Evolutionary conservation across 331 rosid genomes (phyloP), one percentile per base, ranked within the genome.

Genomic region (Dryas integrifolia): DNA sequence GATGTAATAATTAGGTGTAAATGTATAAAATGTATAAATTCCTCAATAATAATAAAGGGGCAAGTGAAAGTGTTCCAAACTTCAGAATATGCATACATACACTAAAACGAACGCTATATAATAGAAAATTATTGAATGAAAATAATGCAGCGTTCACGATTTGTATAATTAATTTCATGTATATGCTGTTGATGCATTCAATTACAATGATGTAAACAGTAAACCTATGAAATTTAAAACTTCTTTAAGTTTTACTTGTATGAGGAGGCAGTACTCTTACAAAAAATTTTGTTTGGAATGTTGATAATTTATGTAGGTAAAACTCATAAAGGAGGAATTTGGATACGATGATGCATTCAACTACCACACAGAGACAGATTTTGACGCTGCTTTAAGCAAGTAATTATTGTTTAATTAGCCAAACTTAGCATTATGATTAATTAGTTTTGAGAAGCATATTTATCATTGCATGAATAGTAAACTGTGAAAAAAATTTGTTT

Each of bases 261-360:
- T 49, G 5, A 49, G 16, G 16, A 49, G 14, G 53, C 53, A 49
- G 35, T 30, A 30, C 14, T 49, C 5, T 13, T 13, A 11, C n/a
- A 49, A 49, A 49, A 49, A n/a, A 6, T 50, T 50, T 50, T 13
- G 55, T 50, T 50, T 50, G n/a, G 35, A 53, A 2, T 53, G 26
- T 16, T 52, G 2, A 52, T 5, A 15, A 1, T 14, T n/a, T 53
- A 7, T 53, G 4, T 62, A 86, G 94, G 94, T 88, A 53, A 81
- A 77, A 73, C 82, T 85, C 7, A 70, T 88, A 3, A 86, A 83
- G 79, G 89, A 85, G 65, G 85, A 86, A 73, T 85, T 86, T 65
- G 89, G 88, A 43, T 89, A 81, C 67, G 91, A 88, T 5, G 91
- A 86, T 11, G 91, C 88, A 58, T 89, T 89, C 82, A 83, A 89